These are phyloP conservation scores for Scleroderma bovista DNA, from an alignment of 768 basidiomycete species.

Conservation along the genomic window DNA sequence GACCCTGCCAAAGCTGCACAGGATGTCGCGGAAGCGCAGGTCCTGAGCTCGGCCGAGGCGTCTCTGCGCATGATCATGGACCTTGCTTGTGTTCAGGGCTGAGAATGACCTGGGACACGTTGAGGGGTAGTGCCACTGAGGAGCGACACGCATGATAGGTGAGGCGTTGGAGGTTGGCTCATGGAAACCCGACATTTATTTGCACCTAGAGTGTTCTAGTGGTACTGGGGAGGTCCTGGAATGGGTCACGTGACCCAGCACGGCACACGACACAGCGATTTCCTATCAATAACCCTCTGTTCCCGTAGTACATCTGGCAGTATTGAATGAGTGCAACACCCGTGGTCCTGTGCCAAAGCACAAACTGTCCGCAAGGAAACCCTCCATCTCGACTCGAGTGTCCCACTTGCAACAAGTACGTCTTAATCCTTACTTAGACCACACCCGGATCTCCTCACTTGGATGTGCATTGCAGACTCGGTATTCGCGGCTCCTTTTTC, in stretches of 20 bases:
- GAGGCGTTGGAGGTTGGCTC: conserved; percentile 8
- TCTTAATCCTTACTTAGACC: conserved; percentile 15
- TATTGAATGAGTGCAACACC: conserved; percentile 33
- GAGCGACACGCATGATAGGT: conserved; percentile 19
- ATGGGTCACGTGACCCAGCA: no score
- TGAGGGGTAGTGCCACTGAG: conserved; percentile 7
- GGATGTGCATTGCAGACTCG: conserved; percentile 45
- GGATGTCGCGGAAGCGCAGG: background rate
- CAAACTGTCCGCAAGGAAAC: conserved; percentile 70
- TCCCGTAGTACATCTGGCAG: background rate
- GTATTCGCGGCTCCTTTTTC: conserved; percentile 82
- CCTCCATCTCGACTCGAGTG: conserved; percentile 87
- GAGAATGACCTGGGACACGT: conserved; percentile 10
- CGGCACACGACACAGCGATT: no score
- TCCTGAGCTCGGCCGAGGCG: background rate
- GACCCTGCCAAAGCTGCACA: background rate
- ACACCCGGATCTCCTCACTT: conserved; percentile 8
- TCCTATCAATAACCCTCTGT: no score
- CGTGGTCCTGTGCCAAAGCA: conserved; percentile 58
- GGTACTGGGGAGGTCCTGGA: no score
- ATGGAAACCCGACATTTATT: background rate
- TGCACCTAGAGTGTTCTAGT: no score
- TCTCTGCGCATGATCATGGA: background rate
- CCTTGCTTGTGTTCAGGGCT: conserved; percentile 7
- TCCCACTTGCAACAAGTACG: conserved; percentile 88